These are phyloP conservation scores for Immersiella caudata DNA, from an alignment of 495 filamentous ascomycete genomes.

Conservation along the genomic window DNA sequence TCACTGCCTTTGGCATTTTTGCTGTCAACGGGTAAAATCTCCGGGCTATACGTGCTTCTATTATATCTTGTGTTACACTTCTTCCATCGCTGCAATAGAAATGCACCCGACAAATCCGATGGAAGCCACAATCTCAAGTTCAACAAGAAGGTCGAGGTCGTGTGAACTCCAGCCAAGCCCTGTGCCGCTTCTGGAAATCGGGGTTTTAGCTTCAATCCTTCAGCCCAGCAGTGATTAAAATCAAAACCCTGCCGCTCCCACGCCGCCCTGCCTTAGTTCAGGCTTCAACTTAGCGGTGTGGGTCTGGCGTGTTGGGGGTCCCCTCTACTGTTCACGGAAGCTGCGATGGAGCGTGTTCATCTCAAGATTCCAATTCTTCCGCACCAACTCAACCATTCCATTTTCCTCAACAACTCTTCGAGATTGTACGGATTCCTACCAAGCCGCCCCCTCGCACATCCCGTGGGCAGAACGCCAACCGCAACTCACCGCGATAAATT, in stretches of 20 bases:
- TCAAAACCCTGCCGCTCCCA: not conserved
- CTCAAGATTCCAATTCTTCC: no score
- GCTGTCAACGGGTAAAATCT: not conserved
- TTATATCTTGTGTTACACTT: not conserved
- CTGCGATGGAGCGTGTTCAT: no score
- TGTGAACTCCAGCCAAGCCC: not conserved
- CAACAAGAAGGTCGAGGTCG: not conserved
- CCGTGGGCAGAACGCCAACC: no score
- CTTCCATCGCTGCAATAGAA: no score
- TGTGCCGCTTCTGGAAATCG: not conserved
- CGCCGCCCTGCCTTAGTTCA: no score
- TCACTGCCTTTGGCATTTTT: no score
- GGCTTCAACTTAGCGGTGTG: not conserved
- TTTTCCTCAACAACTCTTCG: no score
- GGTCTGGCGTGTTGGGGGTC: not conserved
- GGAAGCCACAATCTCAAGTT: not conserved
- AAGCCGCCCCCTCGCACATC: no score
- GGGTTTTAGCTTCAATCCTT: not conserved
- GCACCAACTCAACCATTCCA: no score
- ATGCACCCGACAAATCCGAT: not conserved
- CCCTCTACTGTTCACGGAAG: not conserved
- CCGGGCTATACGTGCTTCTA: not conserved
- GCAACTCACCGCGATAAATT: no score
- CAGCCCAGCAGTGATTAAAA: not conserved
- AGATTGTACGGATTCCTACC: no score